Percentiles rank a stretch among this genome's conserved stretches.
These are phyloP conservation scores for Phialophora verrucosa DNA, from an alignment of 2,329 filamentous ascomycete species.

Conservation along the genomic window DNA sequence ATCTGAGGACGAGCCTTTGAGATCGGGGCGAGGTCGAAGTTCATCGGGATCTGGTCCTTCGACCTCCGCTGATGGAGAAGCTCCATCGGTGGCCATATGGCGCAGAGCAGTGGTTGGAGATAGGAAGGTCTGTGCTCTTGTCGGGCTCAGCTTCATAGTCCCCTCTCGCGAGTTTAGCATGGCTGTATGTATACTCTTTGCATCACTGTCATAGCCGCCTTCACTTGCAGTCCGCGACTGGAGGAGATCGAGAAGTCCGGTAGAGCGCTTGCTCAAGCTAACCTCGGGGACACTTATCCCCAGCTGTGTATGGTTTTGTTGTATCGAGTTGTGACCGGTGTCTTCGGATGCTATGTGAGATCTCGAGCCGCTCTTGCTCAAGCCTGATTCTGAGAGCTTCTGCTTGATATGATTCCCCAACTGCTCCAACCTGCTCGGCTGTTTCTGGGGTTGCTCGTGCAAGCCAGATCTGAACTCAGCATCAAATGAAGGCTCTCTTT, in stretches of 20 bases:
- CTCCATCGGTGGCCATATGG: constrained; percentile 4
- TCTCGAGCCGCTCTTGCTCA: constrained; percentile 36
- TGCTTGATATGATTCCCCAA: constrained; percentile 37
- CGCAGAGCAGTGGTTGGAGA: not conserved
- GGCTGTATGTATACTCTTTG: constrained; percentile 37
- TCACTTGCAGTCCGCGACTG: constrained; percentile 35
- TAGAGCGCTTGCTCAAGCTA: constrained; percentile 31
- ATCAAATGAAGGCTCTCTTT: constrained; percentile 31
- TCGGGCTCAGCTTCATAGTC: constrained; percentile 27
- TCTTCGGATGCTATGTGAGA: constrained; percentile 16
- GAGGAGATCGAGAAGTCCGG: constrained; percentile 36
- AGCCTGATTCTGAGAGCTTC: constrained; percentile 35
- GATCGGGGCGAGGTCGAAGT: not conserved
- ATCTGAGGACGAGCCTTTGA: not conserved
- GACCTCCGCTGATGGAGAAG: not conserved
- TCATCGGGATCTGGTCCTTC: not conserved
- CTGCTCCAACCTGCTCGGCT: constrained; percentile 29
- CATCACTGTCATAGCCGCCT: constrained; percentile 40
- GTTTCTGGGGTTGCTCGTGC: constrained; percentile 19
- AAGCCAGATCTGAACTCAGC: constrained; percentile 27
- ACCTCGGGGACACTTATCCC: constrained; percentile 16
- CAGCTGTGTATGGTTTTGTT: constrained; percentile 5
- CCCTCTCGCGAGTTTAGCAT: constrained; percentile 30
- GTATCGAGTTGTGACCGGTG: not conserved
- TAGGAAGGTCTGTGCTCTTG: constrained; percentile 6